phyloP scores from a whole-genome alignment of 257 asterid species.

The Solanum bulbocastanum region DNA sequence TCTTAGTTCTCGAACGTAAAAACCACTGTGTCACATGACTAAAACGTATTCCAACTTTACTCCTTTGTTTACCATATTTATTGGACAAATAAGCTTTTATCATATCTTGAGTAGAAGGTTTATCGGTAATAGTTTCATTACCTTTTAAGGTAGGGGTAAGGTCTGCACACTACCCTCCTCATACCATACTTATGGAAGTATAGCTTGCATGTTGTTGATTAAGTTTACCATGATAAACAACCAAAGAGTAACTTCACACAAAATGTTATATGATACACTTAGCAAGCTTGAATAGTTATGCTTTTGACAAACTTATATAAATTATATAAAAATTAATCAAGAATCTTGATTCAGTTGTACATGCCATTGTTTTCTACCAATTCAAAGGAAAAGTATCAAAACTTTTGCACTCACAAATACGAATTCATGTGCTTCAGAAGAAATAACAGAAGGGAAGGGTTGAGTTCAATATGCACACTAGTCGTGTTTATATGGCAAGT shows the following conservation, averaged over 20 bases:
- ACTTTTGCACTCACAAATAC: neutral
- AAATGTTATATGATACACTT: neutral
- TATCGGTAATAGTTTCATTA: neutral
- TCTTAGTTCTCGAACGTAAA: too few species aligned
- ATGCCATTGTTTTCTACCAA: neutral
- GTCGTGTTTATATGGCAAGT: neutral
- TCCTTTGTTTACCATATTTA: neutral
- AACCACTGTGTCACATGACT: too few species aligned
- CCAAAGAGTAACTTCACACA: neutral
- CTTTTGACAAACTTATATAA: neutral
- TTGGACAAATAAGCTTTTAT: neutral
- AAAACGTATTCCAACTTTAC: neutral
- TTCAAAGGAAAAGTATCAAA: neutral
- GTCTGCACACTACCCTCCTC: rapidly evolving
- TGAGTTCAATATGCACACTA: neutral
- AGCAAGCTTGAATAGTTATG: neutral
- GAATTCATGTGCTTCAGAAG: neutral
- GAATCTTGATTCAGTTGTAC: neutral
- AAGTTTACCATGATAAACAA: neutral
- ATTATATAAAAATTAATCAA: neutral
- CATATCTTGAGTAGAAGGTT: neutral
- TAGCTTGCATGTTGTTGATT: neutral
- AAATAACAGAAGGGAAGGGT: neutral
- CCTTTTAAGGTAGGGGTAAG: too few species aligned
- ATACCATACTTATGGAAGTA: neutral